Evolutionary conservation across 164 flowering plant genomes (phyloP).

Genomic region (Vitis cinerea): DNA sequence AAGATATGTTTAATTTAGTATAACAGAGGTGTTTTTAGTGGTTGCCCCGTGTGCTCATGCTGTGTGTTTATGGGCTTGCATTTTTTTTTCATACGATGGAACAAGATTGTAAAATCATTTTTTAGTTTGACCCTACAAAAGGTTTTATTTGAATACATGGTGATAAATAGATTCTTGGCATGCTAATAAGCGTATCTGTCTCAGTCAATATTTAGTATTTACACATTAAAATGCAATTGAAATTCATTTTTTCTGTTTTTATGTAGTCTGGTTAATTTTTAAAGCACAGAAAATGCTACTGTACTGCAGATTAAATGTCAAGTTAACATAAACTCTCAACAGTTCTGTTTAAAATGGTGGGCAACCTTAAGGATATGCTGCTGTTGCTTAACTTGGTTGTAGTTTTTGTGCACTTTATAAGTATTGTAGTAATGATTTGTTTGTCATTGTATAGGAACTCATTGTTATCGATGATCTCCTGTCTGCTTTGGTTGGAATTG

Average conservation of each 20-base stretch:
- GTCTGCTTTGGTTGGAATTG: conserved; percentile 87
- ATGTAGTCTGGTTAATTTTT: background rate
- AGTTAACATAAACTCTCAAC: background rate
- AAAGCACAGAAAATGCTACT: background rate
- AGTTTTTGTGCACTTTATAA: background rate
- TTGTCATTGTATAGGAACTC: conserved; percentile 60
- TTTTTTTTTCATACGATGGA: too few species aligned
- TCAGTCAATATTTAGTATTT: too few species aligned
- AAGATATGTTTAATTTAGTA: too few species aligned
- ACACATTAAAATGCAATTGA: background rate
- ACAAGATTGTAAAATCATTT: background rate
- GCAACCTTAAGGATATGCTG: background rate
- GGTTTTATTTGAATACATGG: too few species aligned
- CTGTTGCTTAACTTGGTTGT: conserved; percentile 3
- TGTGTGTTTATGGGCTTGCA: too few species aligned
- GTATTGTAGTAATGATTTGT: background rate
- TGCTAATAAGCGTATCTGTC: too few species aligned
- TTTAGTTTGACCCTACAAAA: too few species aligned
- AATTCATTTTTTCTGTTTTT: background rate
- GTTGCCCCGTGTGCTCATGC: too few species aligned
- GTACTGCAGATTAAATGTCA: too few species aligned
- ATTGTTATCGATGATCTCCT: conserved; percentile 89
- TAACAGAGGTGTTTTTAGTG: too few species aligned
- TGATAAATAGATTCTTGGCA: too few species aligned
- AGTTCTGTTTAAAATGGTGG: background rate